phyloP scores from a whole-genome alignment of 73 alveolate genomes.

The Diophrys appendiculata region DNA sequence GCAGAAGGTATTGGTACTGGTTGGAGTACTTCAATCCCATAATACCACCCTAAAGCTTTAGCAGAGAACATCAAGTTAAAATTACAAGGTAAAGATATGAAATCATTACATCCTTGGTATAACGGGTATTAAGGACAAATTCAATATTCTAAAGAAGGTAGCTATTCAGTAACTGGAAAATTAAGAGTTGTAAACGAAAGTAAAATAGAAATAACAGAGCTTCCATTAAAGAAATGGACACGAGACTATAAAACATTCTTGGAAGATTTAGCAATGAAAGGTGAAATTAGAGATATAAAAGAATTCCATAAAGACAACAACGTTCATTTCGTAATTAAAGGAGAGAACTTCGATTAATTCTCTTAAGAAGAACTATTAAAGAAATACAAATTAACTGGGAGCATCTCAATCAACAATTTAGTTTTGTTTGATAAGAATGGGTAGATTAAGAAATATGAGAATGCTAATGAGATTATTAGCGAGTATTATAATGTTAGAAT shows the following conservation, averaged over 20 bases:
- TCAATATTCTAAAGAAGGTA: slow-evolving; percentile 61
- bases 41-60: slow-evolving; percentile 92
- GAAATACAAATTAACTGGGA: slow-evolving; percentile 75
- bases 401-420: slow-evolving; percentile 77
- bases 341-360: slow-evolving; percentile 42
- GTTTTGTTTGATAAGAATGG: slow-evolving; percentile 85
- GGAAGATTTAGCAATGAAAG: slow-evolving; percentile 77
- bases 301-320: slow-evolving; percentile 94
- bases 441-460: slow-evolving; percentile 76
- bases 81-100: slow-evolving; percentile 72
- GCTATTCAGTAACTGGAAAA: slow-evolving; percentile 66
- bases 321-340: slow-evolving; percentile 76
- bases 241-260: slow-evolving; percentile 89
- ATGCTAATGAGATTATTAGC: slow-evolving; percentile 80
- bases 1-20: slow-evolving; percentile 99
- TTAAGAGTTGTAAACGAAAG: slow-evolving; percentile 69
- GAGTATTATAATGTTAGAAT: slow-evolving; percentile 84
- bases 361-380: slow-evolving; percentile 70
- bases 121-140: slow-evolving; percentile 86
- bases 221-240: slow-evolving; percentile 92
- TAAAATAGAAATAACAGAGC: slow-evolving; percentile 89
- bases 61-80: slow-evolving; percentile 73
- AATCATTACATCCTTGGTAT: slow-evolving; percentile 94
- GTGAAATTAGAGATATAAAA: slow-evolving; percentile 86
- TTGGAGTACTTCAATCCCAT: slow-evolving; percentile 97